Base-by-base conservation (phyloP, 495 filamentous ascomycete species). In the Cercophora samala region DNA sequence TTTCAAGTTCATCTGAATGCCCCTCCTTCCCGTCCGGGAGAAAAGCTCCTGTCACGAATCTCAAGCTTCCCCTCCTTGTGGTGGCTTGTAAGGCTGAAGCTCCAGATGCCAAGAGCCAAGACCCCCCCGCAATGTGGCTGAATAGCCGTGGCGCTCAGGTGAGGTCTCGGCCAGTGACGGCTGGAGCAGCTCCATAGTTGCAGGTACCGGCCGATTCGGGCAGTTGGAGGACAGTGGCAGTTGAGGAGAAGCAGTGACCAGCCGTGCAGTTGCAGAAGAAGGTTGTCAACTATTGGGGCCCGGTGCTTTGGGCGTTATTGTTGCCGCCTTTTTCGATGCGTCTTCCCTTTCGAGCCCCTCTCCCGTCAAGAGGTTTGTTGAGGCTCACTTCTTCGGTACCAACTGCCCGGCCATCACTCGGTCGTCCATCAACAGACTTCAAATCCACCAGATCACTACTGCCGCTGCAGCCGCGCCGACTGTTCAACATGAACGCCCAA, bases 401-500 rank as follows among this genome's bases (percentile, higher is more conserved):
- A 18, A 25, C 24, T 18, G 58, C 13, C 64, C 65, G 22, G 51
- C 22, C 53, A 26, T 67, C 52, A 22, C 37, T 58, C 4, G 23
- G 17, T 62, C 51, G 32, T 24, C 11, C 2, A 46, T 58, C 37
- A 21, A 51, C 68, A 60, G 54, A 4, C 25, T 19, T 62, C 46
- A 37, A 62, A 42, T 22, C 32, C 24, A 51, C 26, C 46, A 51
- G 62, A 51, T 37, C 65, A 25, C 15, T 64, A n/a, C 13, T 69
- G 42, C 62, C 66, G 26, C 15, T 24, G 32, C 32, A 42, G 42
- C 2, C 51, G 1, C 72, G 64, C 15, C 72, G 61, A 63, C 52
- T 68, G 13, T 18, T 68, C 68, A 73, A 55, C 62, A 77, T 86
- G 83, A 80, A 87, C 69, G 75, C 81, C 29, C 78, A 83, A 66